These are phyloP conservation scores for Wickerhamomyces sp. DNA, from an alignment of 1,139 yeast genomes.

Conservation along the genomic window DNA sequence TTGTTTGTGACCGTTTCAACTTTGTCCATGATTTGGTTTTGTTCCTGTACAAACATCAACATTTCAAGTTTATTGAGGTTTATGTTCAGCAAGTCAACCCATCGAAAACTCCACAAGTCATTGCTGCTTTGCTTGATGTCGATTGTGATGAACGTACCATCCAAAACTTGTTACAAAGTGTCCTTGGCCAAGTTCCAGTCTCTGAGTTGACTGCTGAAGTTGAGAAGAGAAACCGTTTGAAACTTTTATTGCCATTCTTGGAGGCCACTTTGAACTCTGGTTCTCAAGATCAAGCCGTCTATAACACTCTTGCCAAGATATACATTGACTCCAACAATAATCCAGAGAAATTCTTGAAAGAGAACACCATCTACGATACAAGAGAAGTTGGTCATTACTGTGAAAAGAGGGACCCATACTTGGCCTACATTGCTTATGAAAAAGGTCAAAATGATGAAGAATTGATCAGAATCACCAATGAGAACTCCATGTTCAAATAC, in stretches of 20 bases:
- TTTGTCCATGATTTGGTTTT: slow-evolving; percentile 91
- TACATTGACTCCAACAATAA: slow-evolving; percentile 96
- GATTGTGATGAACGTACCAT: slow-evolving; percentile 93
- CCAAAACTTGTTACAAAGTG: slow-evolving; percentile 75
- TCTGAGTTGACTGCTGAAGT: slow-evolving; percentile 88
- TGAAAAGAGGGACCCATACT: slow-evolving; percentile 97
- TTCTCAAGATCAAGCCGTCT: slow-evolving; percentile 85
- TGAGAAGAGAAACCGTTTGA: slow-evolving; percentile 92
- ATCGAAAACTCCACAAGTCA: slow-evolving; percentile 89
- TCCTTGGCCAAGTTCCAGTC: slow-evolving; percentile 91
- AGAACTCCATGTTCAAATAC: slow-evolving; percentile 96
- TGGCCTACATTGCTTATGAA: slow-evolving; percentile 95
- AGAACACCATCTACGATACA: slow-evolving; percentile 85
- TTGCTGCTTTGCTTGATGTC: slow-evolving; percentile 93
- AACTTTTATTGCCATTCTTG: slow-evolving; percentile 85
- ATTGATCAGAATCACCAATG: slow-evolving; percentile 86
- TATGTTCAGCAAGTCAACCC: slow-evolving; percentile 98
- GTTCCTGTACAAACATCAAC: slow-evolving; percentile 91
- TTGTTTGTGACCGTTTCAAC: slow-evolving; percentile 90
- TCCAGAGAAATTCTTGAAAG: slow-evolving; percentile 94
- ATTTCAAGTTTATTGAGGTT: slow-evolving; percentile 92
- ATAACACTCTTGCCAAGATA: slow-evolving; percentile 92
- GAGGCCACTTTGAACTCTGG: slow-evolving; percentile 89
- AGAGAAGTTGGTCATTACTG: slow-evolving; percentile 95
- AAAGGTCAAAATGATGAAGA: slow-evolving; percentile 92